These are phyloP conservation scores for Daldinia sp. DNA, from an alignment of 2,329 filamentous ascomycete species.

Conservation along the genomic window DNA sequence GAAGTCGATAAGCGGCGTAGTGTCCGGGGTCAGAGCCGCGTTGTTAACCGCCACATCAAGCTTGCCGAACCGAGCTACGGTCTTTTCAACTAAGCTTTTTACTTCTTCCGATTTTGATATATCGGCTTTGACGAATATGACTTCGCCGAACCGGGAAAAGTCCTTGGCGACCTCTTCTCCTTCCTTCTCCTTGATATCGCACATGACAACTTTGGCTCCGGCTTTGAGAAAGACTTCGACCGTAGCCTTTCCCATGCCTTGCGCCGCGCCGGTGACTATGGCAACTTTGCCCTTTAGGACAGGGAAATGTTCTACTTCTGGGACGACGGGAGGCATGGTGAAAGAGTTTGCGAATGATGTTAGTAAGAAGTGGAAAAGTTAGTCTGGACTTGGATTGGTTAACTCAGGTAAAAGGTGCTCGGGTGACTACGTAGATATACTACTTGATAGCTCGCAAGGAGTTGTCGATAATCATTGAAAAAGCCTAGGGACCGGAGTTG, in stretches of 20 bases:
- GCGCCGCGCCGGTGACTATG: slow-evolving; percentile 48
- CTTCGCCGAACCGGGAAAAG: slow-evolving; percentile 36
- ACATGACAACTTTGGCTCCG: slow-evolving; percentile 45
- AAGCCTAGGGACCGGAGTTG: not conserved
- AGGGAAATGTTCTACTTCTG: slow-evolving; percentile 30
- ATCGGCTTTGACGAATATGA: slow-evolving; percentile 46
- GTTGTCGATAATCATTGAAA: not conserved
- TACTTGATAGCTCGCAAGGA: not conserved
- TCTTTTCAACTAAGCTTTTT: slow-evolving; percentile 46
- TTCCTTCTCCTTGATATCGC: slow-evolving; percentile 40
- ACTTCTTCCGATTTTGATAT: slow-evolving; percentile 43
- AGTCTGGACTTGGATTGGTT: not conserved
- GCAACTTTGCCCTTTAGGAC: slow-evolving; percentile 43
- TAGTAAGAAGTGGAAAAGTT: not conserved
- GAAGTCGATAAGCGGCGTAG: slow-evolving; percentile 49
- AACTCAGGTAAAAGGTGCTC: not conserved
- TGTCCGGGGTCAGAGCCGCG: slow-evolving; percentile 50
- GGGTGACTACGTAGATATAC: not conserved
- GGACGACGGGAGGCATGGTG: slow-evolving; percentile 29
- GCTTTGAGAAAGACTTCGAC: slow-evolving; percentile 46
- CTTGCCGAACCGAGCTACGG: slow-evolving; percentile 52
- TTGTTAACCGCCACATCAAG: slow-evolving; percentile 60
- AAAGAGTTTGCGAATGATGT: not conserved
- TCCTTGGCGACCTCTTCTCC: slow-evolving; percentile 35
- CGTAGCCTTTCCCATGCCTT: slow-evolving; percentile 52